Evolutionary conservation across 805 yeast genomes (phyloP).

Genomic region (Brettanomyces naardenensis): DNA sequence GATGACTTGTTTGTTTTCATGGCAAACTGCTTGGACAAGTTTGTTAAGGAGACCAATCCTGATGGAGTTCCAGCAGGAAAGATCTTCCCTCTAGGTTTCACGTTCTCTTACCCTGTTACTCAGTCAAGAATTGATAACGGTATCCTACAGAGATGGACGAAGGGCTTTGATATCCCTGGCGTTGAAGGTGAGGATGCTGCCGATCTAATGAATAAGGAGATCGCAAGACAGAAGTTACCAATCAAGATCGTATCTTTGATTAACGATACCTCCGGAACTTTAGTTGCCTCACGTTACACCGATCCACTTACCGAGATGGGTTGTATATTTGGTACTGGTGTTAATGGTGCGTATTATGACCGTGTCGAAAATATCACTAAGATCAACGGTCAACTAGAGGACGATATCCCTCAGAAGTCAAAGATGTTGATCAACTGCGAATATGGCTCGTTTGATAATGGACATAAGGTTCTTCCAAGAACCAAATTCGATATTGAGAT

Average conservation of each 20-base stretch:
- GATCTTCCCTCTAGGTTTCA: conserved; percentile 82
- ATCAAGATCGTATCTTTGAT: conserved; percentile 88
- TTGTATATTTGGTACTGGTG: conserved; percentile 95
- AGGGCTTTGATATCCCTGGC: conserved; percentile 91
- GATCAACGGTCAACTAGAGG: conserved; percentile 62
- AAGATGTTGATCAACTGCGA: conserved; percentile 98
- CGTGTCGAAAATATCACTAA: conserved; percentile 70
- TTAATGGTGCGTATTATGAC: conserved; percentile 96
- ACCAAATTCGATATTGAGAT: conserved; percentile 77
- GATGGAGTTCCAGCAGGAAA: conserved; percentile 47
- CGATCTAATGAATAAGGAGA: conserved; percentile 76
- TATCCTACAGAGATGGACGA: conserved; percentile 93
- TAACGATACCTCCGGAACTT: conserved; percentile 95
- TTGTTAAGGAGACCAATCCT: conserved; percentile 62
- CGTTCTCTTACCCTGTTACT: conserved; percentile 88
- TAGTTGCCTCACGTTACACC: conserved; percentile 92
- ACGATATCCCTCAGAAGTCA: conserved; percentile 58
- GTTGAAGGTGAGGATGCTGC: conserved; percentile 96
- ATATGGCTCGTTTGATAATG: conserved; percentile 97
- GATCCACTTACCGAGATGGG: conserved; percentile 93
- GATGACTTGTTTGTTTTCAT: conserved; percentile 85
- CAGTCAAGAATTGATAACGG: conserved; percentile 83
- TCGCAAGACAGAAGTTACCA: conserved; percentile 62
- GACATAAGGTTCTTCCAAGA: conserved; percentile 80
- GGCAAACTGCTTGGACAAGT: conserved; percentile 74